Evolutionary conservation across 768 basidiomycete genomes (phyloP).

Genomic region (Coprinopsis cinerea): DNA sequence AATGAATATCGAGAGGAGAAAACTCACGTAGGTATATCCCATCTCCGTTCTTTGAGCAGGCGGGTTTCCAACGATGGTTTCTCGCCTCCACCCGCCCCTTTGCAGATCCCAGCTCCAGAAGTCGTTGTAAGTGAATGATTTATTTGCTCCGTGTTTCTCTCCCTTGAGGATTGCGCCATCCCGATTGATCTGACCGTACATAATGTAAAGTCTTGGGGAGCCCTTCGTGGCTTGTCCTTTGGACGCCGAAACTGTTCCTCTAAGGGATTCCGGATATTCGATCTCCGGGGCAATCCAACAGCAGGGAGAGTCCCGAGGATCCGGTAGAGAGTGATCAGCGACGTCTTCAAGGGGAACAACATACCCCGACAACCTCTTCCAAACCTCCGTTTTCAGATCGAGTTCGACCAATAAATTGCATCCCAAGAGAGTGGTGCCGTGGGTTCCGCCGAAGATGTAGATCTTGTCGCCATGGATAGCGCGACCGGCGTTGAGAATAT

Average conservation of each 20-base stretch:
- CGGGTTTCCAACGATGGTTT: conserved; percentile 24
- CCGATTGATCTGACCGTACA: conserved; percentile 31
- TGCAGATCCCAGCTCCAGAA: conserved; percentile 30
- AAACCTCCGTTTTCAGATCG: too few species aligned
- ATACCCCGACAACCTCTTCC: neutral
- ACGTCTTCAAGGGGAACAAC: neutral
- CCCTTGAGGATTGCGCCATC: conserved; percentile 18
- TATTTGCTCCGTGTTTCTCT: conserved; percentile 17
- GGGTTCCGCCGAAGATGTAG: too few species aligned
- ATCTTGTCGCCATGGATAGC: too few species aligned
- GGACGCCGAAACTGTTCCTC: neutral
- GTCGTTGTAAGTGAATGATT: conserved; percentile 23
- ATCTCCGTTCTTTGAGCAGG: conserved; percentile 28
- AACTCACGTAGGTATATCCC: conserved; percentile 22
- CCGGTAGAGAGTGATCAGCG: neutral
- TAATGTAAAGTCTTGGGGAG: too few species aligned
- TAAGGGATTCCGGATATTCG: conserved; percentile 14
- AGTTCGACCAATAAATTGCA: too few species aligned
- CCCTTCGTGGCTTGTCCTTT: neutral
- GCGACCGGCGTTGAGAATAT: too few species aligned
- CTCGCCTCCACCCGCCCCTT: conserved; percentile 22
- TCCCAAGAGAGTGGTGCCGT: too few species aligned
- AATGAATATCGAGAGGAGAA: neutral
- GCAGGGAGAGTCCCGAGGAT: neutral
- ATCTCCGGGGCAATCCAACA: conserved; percentile 26